Conservation (phyloP, 495 filamentous ascomycete genomes). For the Talaromyces wortmannii region DNA sequence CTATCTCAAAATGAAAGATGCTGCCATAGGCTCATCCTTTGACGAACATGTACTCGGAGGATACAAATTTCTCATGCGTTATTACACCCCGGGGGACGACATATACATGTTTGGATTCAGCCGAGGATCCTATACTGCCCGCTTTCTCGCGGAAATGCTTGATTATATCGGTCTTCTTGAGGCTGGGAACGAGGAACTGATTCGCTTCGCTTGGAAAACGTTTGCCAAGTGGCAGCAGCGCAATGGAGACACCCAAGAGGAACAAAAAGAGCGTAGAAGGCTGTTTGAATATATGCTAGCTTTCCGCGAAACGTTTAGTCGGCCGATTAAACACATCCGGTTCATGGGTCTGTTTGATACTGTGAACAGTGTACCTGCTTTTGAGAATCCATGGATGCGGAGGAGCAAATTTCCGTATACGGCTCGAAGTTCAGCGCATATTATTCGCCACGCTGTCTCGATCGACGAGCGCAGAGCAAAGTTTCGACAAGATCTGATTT, state of each 20-base stretch:
- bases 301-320: conserved; percentile 79
- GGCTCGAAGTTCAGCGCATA: conserved; percentile 64
- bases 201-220: conserved; percentile 80
- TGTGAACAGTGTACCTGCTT: conserved; percentile 76
- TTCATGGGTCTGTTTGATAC: conserved; percentile 44
- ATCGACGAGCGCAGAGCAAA: conserved; percentile 74
- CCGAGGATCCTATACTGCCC: conserved; percentile 79
- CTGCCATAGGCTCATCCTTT: conserved; percentile 77
- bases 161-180: conserved; percentile 74
- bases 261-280: conserved; percentile 52
- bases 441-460: conserved; percentile 66
- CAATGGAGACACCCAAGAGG: conserved; percentile 45
- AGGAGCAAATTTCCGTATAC: conserved; percentile 78
- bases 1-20: conserved; percentile 78
- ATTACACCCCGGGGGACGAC: conserved; percentile 72
- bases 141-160: conserved; percentile 83
- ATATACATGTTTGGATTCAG: conserved; percentile 82
- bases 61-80: conserved; percentile 85
- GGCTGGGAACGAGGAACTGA: conserved; percentile 81
- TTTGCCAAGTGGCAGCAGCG: conserved; percentile 81
- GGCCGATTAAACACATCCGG: conserved; percentile 63
- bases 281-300: conserved; percentile 74
- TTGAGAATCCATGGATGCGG: conserved; percentile 83
- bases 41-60: conserved; percentile 78
- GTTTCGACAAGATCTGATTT: conserved; percentile 65